These are phyloP conservation scores for Aspergillus biplanus DNA, from an alignment of 495 filamentous ascomycete genomes.

Conservation along the genomic window DNA sequence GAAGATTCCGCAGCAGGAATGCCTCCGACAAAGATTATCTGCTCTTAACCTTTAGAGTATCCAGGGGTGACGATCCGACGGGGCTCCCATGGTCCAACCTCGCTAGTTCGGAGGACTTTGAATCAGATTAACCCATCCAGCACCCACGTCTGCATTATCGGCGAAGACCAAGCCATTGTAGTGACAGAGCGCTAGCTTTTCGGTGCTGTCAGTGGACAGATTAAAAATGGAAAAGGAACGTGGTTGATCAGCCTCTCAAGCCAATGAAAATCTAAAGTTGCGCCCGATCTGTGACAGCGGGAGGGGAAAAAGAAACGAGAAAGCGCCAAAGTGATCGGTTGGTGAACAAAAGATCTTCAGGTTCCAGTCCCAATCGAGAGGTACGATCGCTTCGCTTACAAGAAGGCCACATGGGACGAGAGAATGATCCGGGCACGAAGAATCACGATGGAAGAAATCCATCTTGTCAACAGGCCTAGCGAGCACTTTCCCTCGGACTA, in stretches of 20 bases:
- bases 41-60: conserved; percentile 3
- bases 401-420: not conserved
- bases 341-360: not conserved
- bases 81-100: not conserved
- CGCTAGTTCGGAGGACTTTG: not conserved
- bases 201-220: too few relatives aligned
- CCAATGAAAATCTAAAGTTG: not conserved
- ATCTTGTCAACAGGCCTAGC: too few relatives aligned
- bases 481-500: not conserved
- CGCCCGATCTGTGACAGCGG: not conserved
- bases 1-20: not conserved
- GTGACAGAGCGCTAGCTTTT: not conserved
- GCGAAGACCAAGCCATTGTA: too few relatives aligned
- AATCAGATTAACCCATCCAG: not conserved
- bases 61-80: not conserved
- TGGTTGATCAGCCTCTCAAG: not conserved
- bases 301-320: not conserved
- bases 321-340: not conserved
- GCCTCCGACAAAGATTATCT: not conserved
- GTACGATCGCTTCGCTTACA: not conserved
- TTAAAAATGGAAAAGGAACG: not conserved
- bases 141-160: too few relatives aligned
- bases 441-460: too few relatives aligned
- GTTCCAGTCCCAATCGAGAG: conserved; percentile 1
- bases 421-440: too few relatives aligned